Evolutionary conservation across 2,329 filamentous ascomycete genomes (phyloP).

Genomic region (Aspergillus luchuensis): DNA sequence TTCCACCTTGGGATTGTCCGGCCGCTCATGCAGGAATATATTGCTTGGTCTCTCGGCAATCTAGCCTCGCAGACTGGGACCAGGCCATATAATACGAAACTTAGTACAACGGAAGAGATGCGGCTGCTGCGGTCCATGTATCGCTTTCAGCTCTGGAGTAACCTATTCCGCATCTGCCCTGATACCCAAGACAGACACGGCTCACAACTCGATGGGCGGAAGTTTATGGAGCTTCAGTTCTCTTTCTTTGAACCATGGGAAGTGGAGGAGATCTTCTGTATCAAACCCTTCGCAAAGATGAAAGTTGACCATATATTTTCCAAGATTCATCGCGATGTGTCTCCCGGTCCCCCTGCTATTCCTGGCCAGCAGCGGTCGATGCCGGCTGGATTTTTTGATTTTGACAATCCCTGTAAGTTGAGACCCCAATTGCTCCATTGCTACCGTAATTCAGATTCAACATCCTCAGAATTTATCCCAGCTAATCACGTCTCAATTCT

Average conservation of each 20-base stretch:
- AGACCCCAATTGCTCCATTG: background rate
- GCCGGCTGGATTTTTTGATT: too few species aligned
- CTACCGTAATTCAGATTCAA: background rate
- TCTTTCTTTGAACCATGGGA: slow-evolving; percentile 17
- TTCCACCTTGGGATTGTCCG: slow-evolving; percentile 19
- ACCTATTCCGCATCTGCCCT: slow-evolving; percentile 11
- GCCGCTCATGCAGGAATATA: slow-evolving; percentile 15
- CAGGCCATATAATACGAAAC: background rate
- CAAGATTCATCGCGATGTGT: slow-evolving; percentile 11
- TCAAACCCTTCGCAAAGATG: slow-evolving; percentile 5
- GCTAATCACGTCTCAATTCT: background rate
- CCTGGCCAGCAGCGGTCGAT: too few species aligned
- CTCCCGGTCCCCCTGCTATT: too few species aligned
- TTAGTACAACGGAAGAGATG: slow-evolving; percentile 13
- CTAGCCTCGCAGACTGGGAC: background rate
- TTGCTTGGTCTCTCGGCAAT: slow-evolving; percentile 13
- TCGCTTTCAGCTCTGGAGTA: slow-evolving; percentile 16
- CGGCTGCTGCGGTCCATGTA: slow-evolving; percentile 18
- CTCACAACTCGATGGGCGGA: too few species aligned
- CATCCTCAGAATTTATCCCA: too few species aligned
- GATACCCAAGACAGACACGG: too few species aligned
- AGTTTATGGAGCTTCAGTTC: too few species aligned
- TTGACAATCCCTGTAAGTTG: slow-evolving; percentile 2
- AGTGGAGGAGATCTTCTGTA: slow-evolving; percentile 14
- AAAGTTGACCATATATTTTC: slow-evolving; percentile 7